These are phyloP conservation scores for Carex myosuroides DNA, from an alignment of 176 grass and related monocot genomes.

Conservation along the genomic window DNA sequence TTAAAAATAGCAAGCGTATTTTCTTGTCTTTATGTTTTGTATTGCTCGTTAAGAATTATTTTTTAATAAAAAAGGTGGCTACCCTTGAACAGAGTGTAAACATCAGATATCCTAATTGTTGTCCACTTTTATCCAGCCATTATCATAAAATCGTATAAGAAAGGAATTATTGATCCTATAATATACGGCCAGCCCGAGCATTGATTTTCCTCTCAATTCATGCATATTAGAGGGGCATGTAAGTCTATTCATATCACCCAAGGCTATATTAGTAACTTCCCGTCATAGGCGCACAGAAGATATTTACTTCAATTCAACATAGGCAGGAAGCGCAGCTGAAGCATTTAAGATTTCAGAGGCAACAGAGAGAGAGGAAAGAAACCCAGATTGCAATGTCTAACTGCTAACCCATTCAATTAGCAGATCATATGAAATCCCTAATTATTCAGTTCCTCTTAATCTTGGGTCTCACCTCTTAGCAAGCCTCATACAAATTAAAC, in stretches of 20 bases:
- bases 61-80: neutral
- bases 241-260: neutral
- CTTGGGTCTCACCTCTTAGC: neutral
- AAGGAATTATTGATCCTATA: neutral
- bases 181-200: neutral
- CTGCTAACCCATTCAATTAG: neutral
- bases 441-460: neutral
- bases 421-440: neutral
- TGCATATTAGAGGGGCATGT: neutral
- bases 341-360: constrained; percentile 19
- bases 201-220: neutral
- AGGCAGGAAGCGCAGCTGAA: neutral
- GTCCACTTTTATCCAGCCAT: neutral
- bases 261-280: constrained; percentile 14
- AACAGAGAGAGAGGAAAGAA: constrained; percentile 12
- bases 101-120: neutral
- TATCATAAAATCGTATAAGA: neutral
- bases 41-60: neutral
- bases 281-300: no score
- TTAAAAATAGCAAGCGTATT: neutral
- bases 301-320: constrained; percentile 18
- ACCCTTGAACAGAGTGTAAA: neutral
- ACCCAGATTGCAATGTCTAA: neutral
- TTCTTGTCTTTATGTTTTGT: neutral
- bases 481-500: neutral